Evolutionary conservation across 192 early-diverging fungal species (phyloP), one percentile per base, ranked within the genome.

Genomic region (Chytriomyces sp.): DNA sequence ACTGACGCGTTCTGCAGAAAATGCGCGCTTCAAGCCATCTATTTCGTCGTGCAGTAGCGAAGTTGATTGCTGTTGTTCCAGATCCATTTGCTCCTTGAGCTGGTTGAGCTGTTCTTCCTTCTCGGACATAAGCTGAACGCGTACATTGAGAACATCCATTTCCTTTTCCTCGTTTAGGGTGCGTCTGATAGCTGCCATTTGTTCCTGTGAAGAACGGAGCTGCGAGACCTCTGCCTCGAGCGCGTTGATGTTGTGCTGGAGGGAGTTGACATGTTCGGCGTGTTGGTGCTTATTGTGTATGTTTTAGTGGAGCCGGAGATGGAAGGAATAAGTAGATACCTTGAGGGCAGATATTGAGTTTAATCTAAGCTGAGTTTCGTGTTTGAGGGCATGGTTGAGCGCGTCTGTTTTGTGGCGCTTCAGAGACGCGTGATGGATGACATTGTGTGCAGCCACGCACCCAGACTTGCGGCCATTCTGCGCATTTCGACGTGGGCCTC

Each of bases 31-130:
- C 38, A 64, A 41, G 28, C 6, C n/a, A n/a, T 64, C 34, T 8
- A 64, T 57, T 30, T 57, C 55, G n/a, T 10, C 10, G 19, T 25
- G n/a, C 55, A 57, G 30, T 12, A 10, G 10, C 2, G 55, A 57
- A 25, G n/a, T 30, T 12, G 37, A 44, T n/a, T 32, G 39, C 25
- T 44, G 36, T n/a, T 22, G n/a, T 39, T 68, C 65, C 7, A 12
- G 32, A 6, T 68, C 65, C 65, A 68, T 68, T 30, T 55, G 52
- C 6, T 28, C 34, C 33, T 55, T 68, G 31, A 68, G 30, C 5
- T 75, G 77, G 25, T 77, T 39, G 33, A 85, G 74, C 56, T 81
- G 64, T 19, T 61, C 61, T 55, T 85, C 83, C 60, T 85, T 85
- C 62, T 82, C 75, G 39, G 65, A 65, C 49, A 72, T 52, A 0